Conservation (phyloP, 2,329 filamentous ascomycete species). For the Colletotrichum sidae region DNA sequence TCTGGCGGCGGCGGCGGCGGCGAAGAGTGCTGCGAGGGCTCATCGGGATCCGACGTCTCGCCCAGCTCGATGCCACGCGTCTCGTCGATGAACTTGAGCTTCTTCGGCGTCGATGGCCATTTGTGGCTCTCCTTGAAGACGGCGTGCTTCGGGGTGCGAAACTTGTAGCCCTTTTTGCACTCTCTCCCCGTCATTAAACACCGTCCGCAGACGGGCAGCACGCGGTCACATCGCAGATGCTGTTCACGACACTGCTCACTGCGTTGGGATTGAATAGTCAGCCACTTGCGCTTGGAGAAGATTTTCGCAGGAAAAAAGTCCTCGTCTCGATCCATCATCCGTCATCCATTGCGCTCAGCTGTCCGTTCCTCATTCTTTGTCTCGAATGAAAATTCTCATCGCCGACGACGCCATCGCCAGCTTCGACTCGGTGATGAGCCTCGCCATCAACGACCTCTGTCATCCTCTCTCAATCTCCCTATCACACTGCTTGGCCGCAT, state of each 20-base stretch:
- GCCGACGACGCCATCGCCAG: too few species aligned
- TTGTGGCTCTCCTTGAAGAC: constrained; percentile 37
- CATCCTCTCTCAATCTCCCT: not conserved
- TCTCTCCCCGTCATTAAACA: constrained; percentile 36
- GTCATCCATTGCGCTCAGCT: too few species aligned
- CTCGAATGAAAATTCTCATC: too few species aligned
- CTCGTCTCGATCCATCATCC: too few species aligned
- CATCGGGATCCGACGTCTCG: constrained; percentile 21
- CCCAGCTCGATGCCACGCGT: constrained; percentile 31
- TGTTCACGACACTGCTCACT: constrained; percentile 61
- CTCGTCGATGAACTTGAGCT: constrained; percentile 36
- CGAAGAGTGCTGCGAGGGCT: constrained; percentile 2
- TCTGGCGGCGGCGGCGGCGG: not conserved
- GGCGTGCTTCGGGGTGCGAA: constrained; percentile 33
- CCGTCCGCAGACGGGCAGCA: constrained; percentile 36
- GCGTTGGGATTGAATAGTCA: constrained; percentile 23
- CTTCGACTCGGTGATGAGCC: too few species aligned
- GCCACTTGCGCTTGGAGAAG: too few species aligned
- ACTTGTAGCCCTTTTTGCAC: constrained; percentile 39
- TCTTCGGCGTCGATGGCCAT: constrained; percentile 33
- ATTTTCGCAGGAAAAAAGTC: too few species aligned
- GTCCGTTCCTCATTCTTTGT: too few species aligned
- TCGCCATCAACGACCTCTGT: not conserved
- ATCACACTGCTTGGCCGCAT: too few species aligned
- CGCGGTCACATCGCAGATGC: constrained; percentile 56